phyloP scores from a whole-genome alignment of 768 basidiomycete genomes.

The Suillus americanus region DNA sequence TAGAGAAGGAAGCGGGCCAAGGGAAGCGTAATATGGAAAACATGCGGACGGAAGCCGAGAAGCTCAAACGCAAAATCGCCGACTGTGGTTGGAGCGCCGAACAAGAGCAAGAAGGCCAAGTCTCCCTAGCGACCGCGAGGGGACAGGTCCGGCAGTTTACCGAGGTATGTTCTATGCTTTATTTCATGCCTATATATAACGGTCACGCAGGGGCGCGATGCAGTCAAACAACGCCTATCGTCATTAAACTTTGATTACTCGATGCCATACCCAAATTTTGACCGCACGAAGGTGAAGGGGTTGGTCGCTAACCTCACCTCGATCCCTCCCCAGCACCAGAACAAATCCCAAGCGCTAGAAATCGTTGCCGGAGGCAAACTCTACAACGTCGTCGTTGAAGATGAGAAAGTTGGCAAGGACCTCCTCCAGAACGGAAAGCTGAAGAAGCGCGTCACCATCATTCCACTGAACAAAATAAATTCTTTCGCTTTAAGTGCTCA shows the following conservation, averaged over 20 bases:
- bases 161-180: conserved; percentile 49
- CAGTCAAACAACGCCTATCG: conserved; percentile 62
- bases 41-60: conserved; percentile 58
- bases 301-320: conserved; percentile 87
- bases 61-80: conserved; percentile 49
- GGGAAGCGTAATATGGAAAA: conserved; percentile 65
- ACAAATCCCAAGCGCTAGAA: conserved; percentile 88
- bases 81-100: conserved; percentile 76
- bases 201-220: conserved; percentile 59
- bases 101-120: conserved; percentile 61
- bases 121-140: conserved; percentile 50
- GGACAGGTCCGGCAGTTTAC: conserved; percentile 52
- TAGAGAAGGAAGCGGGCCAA: conserved; percentile 82
- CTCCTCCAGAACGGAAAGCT: conserved; percentile 76
- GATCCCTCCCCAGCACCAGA: conserved; percentile 65
- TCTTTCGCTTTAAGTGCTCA: conserved; percentile 53
- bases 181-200: conserved; percentile 11
- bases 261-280: conserved; percentile 75
- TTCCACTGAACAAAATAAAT: conserved; percentile 91
- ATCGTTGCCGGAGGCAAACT: conserved; percentile 87
- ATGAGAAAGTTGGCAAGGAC: conserved; percentile 85
- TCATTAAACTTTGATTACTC: conserved; percentile 83
- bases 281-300: conserved; percentile 86
- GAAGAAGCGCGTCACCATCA: conserved; percentile 88
- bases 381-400: conserved; percentile 92